Evolutionary conservation across 2,329 filamentous ascomycete genomes (phyloP).

Genomic region (Penicillium crustosum): DNA sequence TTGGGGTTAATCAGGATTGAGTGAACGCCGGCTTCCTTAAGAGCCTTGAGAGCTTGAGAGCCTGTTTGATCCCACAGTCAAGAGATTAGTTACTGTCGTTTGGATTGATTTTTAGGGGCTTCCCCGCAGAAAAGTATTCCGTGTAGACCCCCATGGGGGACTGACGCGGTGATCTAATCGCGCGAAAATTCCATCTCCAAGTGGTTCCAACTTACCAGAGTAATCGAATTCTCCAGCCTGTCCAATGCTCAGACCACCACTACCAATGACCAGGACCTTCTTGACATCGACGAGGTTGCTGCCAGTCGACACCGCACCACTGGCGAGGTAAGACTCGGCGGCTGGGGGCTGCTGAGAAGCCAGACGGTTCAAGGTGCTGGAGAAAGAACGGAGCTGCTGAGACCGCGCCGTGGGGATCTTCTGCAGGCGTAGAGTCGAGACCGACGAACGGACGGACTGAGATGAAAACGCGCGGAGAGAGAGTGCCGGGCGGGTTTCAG

Average conservation of each 20-base stretch:
- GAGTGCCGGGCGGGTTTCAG: slow-evolving; percentile 38
- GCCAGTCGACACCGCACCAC: slow-evolving; percentile 76
- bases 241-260: slow-evolving; percentile 91
- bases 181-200: background rate
- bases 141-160: slow-evolving; percentile 2
- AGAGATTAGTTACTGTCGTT: slow-evolving; percentile 20
- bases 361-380: slow-evolving; percentile 40
- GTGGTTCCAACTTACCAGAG: slow-evolving; percentile 67
- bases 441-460: slow-evolving; percentile 34
- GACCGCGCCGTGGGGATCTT: slow-evolving; percentile 41
- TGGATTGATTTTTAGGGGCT: background rate
- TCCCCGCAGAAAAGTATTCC: slow-evolving; percentile 10
- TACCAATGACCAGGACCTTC: slow-evolving; percentile 95
- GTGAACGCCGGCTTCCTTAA: slow-evolving; percentile 89
- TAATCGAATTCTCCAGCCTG: slow-evolving; percentile 99
- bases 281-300: slow-evolving; percentile 82
- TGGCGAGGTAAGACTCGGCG: slow-evolving; percentile 83
- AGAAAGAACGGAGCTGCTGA: slow-evolving; percentile 46
- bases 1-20: slow-evolving; percentile 97
- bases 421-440: slow-evolving; percentile 38
- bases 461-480: slow-evolving; percentile 42
- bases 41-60: slow-evolving; percentile 91
- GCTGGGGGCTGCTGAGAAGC: slow-evolving; percentile 69
- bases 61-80: slow-evolving; percentile 53
- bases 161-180: background rate